Evolutionary conservation across 2,329 filamentous ascomycete genomes (phyloP).

Genomic region (Exophiala sp.): DNA sequence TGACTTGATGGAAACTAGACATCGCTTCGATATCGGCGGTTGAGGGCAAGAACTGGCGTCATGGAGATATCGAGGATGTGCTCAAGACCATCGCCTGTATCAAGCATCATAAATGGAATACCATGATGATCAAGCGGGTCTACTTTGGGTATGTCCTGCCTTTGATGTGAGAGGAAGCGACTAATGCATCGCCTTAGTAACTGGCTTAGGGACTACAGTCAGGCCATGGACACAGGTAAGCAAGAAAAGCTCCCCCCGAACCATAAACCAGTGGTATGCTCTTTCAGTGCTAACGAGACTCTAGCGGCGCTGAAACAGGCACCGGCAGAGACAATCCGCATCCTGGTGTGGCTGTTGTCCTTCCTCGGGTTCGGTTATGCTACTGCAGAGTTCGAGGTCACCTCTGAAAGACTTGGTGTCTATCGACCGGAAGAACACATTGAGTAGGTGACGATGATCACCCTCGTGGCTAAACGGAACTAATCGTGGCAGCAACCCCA

Average conservation of each 20-base stretch:
- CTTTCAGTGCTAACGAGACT: no score
- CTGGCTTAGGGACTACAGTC: slow-evolving; percentile 81
- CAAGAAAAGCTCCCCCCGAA: no score
- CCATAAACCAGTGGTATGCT: no score
- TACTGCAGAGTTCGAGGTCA: slow-evolving; percentile 82
- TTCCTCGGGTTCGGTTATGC: slow-evolving; percentile 81
- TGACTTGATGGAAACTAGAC: slow-evolving; percentile 30
- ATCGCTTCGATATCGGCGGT: slow-evolving; percentile 50
- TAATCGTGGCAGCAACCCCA: slow-evolving; percentile 64
- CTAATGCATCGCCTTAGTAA: slow-evolving; percentile 45
- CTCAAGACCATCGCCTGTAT: slow-evolving; percentile 74
- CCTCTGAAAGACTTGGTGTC: slow-evolving; percentile 71
- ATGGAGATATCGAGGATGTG: slow-evolving; percentile 74
- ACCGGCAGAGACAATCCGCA: slow-evolving; percentile 72
- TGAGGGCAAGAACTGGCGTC: slow-evolving; percentile 52
- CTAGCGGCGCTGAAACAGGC: slow-evolving; percentile 65
- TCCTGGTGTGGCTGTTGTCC: slow-evolving; percentile 76
- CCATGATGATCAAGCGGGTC: slow-evolving; percentile 73
- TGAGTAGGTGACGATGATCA: slow-evolving; percentile 36
- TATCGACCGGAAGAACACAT: slow-evolving; percentile 69
- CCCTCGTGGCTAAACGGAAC: slow-evolving; percentile 28
- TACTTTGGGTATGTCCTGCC: slow-evolving; percentile 54
- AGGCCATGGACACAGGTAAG: slow-evolving; percentile 71
- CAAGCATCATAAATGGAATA: slow-evolving; percentile 79
- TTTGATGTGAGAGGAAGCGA: not conserved